Evolutionary conservation across 805 yeast species (phyloP), one percentile per base, ranked within the genome.

Genomic region (Tetrapisispora nanseiensis): DNA sequence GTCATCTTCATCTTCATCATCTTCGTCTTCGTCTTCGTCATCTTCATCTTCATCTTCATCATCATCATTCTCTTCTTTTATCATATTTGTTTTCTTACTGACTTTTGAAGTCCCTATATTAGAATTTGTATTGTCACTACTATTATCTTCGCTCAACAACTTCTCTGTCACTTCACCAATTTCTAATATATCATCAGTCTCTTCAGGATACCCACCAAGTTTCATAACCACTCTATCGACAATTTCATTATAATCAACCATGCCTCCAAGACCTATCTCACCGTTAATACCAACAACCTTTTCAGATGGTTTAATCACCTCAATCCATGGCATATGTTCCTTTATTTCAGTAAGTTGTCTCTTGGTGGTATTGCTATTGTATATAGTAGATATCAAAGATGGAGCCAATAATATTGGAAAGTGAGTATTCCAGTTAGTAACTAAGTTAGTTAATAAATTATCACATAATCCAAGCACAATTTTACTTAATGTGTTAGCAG

Each of bases 211-310:
- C 47, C 78, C 71, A 46, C 80, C 76, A 48, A 86, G 65, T 56
- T 80, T 82, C 61, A 78, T 69, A 12, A 83, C 92, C 40, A 86
- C 71, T 56, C 78, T 77, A 57, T 87, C 94, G 19, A 86, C 95
- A 52, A 90, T 81, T 58, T 89, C 97, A 61, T 86, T 83, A 79
- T 92, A 86, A 53, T 90, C 97, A 80, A 89, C 82, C 97, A 90
- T 90, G 41, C 97, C 97, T 37, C 97, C 97, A 87, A 90, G 82
- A 10, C 97, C 97, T 45, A 90, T 87, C 51, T 89, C 97, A 48
- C 97, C 97, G 65, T 90, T 86, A 35, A 86, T 75, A 44, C 95
- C 87, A 55, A 82, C 78, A 6, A 90, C 95, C 63, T 90, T 90
- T 62, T 90, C 97, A 20, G 86, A 86, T 1, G 97, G 97, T 59